Base-by-base conservation (phyloP, 2,329 filamentous ascomycete species). In the Pseudogymnoascus sp. region DNA sequence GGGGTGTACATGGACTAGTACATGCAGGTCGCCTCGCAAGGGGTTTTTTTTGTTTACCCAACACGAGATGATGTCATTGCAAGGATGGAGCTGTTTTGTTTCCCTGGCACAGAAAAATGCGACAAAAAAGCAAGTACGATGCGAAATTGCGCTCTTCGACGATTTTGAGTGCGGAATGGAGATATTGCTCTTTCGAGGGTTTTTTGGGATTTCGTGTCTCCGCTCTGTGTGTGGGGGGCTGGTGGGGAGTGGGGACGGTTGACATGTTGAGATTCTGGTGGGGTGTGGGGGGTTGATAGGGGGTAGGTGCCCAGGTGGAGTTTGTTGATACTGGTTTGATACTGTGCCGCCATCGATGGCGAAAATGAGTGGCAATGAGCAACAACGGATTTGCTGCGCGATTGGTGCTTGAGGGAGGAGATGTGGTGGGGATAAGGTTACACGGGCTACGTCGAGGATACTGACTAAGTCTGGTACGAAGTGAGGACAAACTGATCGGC, bases 371-470 rank as follows among this genome's bases (percentile, higher is more conserved):
- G 26, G 50, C 28, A 28, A 6, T 11, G 43, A 16, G 4, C 14
- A 31, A 10, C 43, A 16, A n/a, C 19, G 19, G 50, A 33, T 12
- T 19, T 31, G 10, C n/a, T 56, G 6, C 2, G 4, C 33, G 50
- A 33, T 56, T 56, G 50, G 50, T 12, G 50, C 26, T 33, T 10
- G 50, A 56, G n/a, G 26, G 26, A 56, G n/a, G 26, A 10, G 26
- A 56, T 56, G 50, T 33, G 50, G 50, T 56, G 50, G 50, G 28
- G 50, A 56, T 56, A 56, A 56, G 50, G 50, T 56, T 56, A 56
- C 50, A 33, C 50, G n/a, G 46, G n/a, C 46, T 53, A 31, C 6
- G 5, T 16, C n/a, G 28, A 33, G 26, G 5, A 56, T 19, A 33
- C 50, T 56, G 50, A 56, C 50, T 56, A 56, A 56, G 26, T 33